phyloP scores from a whole-genome alignment of 352 stramenopile genomes.

The Halophytophthora polymorphica region DNA sequence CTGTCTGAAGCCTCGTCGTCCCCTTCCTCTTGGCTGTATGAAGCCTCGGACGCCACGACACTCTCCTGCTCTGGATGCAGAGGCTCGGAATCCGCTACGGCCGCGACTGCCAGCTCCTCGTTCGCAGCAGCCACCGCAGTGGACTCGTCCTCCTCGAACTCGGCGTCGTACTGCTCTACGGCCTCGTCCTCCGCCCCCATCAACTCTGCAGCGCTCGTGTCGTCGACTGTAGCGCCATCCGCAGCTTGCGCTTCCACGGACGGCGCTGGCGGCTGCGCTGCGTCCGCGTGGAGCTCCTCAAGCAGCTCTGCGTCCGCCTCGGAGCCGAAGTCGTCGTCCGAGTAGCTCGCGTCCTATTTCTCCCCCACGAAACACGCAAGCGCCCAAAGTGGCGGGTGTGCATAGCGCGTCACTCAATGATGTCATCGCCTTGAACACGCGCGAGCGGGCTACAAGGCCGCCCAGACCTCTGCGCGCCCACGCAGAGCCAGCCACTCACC shows the following conservation, averaged over 20 bases:
- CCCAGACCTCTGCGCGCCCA: no score
- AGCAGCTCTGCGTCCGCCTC: slow-evolving; percentile 17
- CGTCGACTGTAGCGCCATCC: neutral
- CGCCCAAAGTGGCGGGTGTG: no score
- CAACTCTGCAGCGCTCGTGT: neutral
- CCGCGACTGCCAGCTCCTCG: no score
- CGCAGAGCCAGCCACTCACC: no score
- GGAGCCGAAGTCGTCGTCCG: slow-evolving; percentile 50
- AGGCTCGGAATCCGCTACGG: no score
- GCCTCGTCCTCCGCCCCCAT: slow-evolving; percentile 1
- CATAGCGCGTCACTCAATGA: no score
- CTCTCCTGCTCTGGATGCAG: no score
- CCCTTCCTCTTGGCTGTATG: no score
- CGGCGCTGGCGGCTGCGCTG: neutral
- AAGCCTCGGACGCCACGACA: no score
- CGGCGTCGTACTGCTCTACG: slow-evolving; percentile 12
- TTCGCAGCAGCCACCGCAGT: neutral
- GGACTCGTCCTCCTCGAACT: slow-evolving; percentile 16
- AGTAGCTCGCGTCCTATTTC: slow-evolving; percentile 33
- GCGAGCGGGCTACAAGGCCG: no score
- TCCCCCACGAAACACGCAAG: neutral
- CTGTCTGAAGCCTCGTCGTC: no score
- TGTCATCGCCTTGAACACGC: no score
- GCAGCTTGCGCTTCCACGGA: neutral
- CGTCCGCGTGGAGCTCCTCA: slow-evolving; percentile 22